These are phyloP conservation scores for Capsicum pubescens DNA, from an alignment of 257 asterid genomes.

Conservation along the genomic window DNA sequence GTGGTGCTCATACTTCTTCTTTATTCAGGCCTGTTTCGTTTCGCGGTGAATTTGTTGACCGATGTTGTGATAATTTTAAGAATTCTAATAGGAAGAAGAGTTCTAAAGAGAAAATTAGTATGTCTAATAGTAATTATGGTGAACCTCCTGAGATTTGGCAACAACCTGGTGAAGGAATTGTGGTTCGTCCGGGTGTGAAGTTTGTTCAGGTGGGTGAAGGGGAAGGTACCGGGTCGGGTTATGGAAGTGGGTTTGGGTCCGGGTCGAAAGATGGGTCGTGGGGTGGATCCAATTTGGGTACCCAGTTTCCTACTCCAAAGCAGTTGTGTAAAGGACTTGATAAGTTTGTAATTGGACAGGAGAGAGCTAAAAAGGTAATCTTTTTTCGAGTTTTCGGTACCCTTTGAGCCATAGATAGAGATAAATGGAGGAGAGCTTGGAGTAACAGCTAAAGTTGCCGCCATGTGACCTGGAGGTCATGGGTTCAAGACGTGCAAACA, in stretches of 20 bases:
- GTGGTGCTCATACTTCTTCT: constrained; percentile 46
- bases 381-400: neutral
- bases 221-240: constrained; percentile 53
- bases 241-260: constrained; percentile 62
- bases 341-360: constrained; percentile 96
- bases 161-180: constrained; percentile 82
- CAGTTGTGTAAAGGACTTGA: constrained; percentile 96
- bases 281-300: constrained; percentile 94
- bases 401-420: neutral
- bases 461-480: no score
- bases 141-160: constrained; percentile 99
- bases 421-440: neutral
- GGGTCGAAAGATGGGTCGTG: constrained; percentile 70
- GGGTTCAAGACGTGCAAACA: no score
- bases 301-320: constrained; percentile 86
- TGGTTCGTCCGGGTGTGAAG: constrained; percentile 75
- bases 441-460: no score
- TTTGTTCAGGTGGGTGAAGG: constrained; percentile 59
- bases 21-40: constrained; percentile 59
- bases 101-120: constrained; percentile 40
- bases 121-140: constrained; percentile 64
- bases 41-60: constrained; percentile 52
- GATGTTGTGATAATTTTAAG: constrained; percentile 31
- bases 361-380: constrained; percentile 90
- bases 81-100: constrained; percentile 32